Base-by-base conservation (phyloP, 176 grass and related monocot species). In the Carex parvula region DNA sequence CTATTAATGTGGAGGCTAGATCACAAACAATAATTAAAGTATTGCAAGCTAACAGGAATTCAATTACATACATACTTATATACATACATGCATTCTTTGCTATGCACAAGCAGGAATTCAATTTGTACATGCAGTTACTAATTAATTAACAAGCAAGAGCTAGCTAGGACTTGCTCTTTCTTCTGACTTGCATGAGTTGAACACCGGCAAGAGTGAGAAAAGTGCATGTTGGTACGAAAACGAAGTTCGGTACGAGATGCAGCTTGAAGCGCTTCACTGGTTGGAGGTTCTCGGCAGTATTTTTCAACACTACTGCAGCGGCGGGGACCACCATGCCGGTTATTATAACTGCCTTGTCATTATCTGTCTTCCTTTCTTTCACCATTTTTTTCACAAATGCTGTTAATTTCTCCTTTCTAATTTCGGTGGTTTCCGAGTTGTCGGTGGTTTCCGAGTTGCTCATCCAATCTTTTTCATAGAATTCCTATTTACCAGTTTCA, bases 251-350 rank as follows among this genome's bases (percentile, higher is more conserved):
- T 61, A 98, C 4, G 46, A 83, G 13, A 24, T 98, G 29, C 79
- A 98, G 83, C 89, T 76, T 90, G 65, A 97, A 78, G 61, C 33
- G 87, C 89, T 98, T 95, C 4, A 88, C 80, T 26, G 62, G 87
- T 0, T 88, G 89, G 26, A 92, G 62, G 64, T 75, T 88, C 63
- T 93, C 76, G 18, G 62, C 54, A 11, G 64, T 5, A 81, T 26
- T 94, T 83, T 98, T 95, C 37, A 84, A 63, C 4, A 74, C 1
- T 12, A 89, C 50, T 6, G 88, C 89, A 6, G 64, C 91, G 0
- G 79, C 63, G 0, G 92, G 93, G 0, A 46, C 88, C 0, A 50
- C 86, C 0, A 90, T 16, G 17, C 89, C 96, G 2, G 83, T 65
- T 57, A 77, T 1, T 68, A 95, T 88, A 74, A 95, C 84, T 7